These are phyloP conservation scores for Actinomucor elegans DNA, from an alignment of 371 early-diverging fungal genomes.

Conservation along the genomic window DNA sequence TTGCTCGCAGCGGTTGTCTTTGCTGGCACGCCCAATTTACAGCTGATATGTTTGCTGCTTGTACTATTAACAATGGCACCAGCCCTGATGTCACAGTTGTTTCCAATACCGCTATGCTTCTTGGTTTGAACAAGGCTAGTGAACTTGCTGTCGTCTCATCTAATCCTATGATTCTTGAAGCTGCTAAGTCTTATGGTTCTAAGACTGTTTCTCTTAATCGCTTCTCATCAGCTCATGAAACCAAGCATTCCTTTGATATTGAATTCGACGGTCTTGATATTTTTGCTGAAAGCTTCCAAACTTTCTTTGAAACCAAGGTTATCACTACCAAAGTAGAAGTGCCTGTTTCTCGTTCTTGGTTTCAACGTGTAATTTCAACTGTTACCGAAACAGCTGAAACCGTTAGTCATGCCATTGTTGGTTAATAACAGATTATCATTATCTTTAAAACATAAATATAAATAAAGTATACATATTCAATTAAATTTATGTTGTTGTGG, in stretches of 20 bases:
- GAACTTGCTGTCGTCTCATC: slow-evolving; percentile 42
- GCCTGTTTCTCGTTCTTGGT: slow-evolving; percentile 33
- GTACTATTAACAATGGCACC: slow-evolving; percentile 12
- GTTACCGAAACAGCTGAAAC: slow-evolving; percentile 23
- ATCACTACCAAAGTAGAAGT: slow-evolving; percentile 8
- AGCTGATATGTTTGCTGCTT: slow-evolving; percentile 35
- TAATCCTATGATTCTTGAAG: slow-evolving; percentile 29
- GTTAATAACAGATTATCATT: too few relatives aligned
- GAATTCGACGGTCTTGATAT: slow-evolving; percentile 38
- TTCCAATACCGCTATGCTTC: slow-evolving; percentile 23
- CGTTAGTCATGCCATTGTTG: slow-evolving; percentile 17
- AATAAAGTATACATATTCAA: too few relatives aligned
- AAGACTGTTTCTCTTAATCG: slow-evolving; percentile 37
- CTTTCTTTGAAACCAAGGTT: slow-evolving; percentile 18
- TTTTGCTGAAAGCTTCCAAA: slow-evolving; percentile 45
- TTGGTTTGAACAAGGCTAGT: slow-evolving; percentile 26
- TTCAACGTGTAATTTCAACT: slow-evolving; percentile 37
- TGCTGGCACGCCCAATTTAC: slow-evolving; percentile 50
- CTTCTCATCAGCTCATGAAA: background rate
- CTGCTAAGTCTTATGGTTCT: slow-evolving; percentile 31
- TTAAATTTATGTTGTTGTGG: too few relatives aligned
- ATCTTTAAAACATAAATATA: too few relatives aligned
- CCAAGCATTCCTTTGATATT: slow-evolving; percentile 21
- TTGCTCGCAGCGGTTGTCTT: slow-evolving; percentile 38
- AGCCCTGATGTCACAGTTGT: slow-evolving; percentile 18